phyloP scores from a whole-genome alignment of 1,284 basidiomycete genomes.

The Stygiomarasmius scandens region DNA sequence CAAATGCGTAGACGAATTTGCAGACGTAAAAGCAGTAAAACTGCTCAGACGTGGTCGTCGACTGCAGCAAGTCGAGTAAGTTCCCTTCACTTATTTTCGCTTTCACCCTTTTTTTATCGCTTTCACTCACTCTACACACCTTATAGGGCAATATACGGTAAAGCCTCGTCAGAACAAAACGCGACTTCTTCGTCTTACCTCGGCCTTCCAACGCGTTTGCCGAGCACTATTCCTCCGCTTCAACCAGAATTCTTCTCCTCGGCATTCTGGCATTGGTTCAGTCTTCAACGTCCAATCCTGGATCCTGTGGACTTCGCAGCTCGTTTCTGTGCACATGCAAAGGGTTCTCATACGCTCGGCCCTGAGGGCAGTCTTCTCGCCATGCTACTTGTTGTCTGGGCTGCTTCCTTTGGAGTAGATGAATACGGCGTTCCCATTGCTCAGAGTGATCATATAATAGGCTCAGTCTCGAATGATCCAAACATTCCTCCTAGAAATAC shows the following conservation, averaged over 20 bases:
- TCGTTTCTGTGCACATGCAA: conserved; percentile 63
- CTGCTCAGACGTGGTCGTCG: conserved; percentile 80
- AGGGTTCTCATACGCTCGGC: conserved; percentile 58
- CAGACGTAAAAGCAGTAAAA: conserved; percentile 86
- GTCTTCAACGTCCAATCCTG: conserved; percentile 81
- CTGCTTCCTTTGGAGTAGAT: conserved; percentile 82
- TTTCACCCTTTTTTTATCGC: conserved; percentile 11
- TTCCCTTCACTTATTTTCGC: conserved; percentile 5
- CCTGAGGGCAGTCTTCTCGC: conserved; percentile 66
- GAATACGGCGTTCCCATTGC: conserved; percentile 58
- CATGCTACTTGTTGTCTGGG: conserved; percentile 81
- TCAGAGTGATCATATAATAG: conserved; percentile 15
- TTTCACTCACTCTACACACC: conserved; percentile 6
- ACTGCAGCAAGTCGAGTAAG: conserved; percentile 80
- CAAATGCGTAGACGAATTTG: conserved; percentile 76
- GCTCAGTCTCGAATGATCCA: conserved; percentile 23
- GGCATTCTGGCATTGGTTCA: conserved; percentile 80
- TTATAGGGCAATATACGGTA: conserved; percentile 63
- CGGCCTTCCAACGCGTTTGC: conserved; percentile 35
- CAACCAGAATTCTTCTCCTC: conserved; percentile 80
- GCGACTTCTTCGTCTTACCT: conserved; percentile 31
- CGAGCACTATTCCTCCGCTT: conserved; percentile 67
- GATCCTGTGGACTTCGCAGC: conserved; percentile 75
- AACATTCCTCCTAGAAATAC: conserved; percentile 10
- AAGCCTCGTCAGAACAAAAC: conserved; percentile 46